These are phyloP conservation scores for Pseudocercospora crystallina DNA, from an alignment of 2,329 filamentous ascomycete species.

Conservation along the genomic window DNA sequence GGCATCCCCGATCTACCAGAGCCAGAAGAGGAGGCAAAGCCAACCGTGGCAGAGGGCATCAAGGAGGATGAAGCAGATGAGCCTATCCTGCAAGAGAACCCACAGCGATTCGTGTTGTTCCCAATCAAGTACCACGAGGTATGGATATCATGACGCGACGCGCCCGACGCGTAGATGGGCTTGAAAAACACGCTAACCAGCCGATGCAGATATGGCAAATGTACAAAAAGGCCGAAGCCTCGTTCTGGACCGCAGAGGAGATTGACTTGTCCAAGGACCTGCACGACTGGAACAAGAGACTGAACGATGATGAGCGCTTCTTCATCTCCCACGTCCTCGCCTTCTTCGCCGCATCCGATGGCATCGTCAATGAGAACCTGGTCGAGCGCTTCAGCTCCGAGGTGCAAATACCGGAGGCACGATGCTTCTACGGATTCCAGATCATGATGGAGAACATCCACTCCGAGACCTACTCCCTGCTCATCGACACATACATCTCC, in stretches of 20 bases:
- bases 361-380: slow-evolving; percentile 99
- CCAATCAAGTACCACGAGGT: slow-evolving; percentile 99
- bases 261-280: slow-evolving; percentile 99
- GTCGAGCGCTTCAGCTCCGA: slow-evolving; percentile 96
- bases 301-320: slow-evolving; percentile 96
- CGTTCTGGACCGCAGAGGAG: slow-evolving; percentile 99
- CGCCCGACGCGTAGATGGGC: slow-evolving; percentile 53
- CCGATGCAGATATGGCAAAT: slow-evolving; percentile 92
- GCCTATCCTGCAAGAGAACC: slow-evolving; percentile 92
- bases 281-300: slow-evolving; percentile 97
- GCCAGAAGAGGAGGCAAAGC: slow-evolving; percentile 26
- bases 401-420: slow-evolving; percentile 95
- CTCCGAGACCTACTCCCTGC: slow-evolving; percentile 97
- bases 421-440: slow-evolving; percentile 99
- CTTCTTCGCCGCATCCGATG: slow-evolving; percentile 98
- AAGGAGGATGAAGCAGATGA: slow-evolving; percentile 74
- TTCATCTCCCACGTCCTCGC: slow-evolving; percentile 98
- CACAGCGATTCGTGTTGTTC: slow-evolving; percentile 94
- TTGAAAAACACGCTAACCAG: slow-evolving; percentile 23
- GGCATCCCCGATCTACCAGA: slow-evolving; percentile 48
- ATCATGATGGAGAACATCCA: slow-evolving; percentile 99
- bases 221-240: slow-evolving; percentile 99
- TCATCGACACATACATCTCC: slow-evolving; percentile 99
- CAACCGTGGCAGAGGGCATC: slow-evolving; percentile 51
- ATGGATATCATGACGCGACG: slow-evolving; percentile 59